These are phyloP conservation scores for Mycena latifolia DNA, from an alignment of 768 basidiomycete genomes.

Conservation along the genomic window DNA sequence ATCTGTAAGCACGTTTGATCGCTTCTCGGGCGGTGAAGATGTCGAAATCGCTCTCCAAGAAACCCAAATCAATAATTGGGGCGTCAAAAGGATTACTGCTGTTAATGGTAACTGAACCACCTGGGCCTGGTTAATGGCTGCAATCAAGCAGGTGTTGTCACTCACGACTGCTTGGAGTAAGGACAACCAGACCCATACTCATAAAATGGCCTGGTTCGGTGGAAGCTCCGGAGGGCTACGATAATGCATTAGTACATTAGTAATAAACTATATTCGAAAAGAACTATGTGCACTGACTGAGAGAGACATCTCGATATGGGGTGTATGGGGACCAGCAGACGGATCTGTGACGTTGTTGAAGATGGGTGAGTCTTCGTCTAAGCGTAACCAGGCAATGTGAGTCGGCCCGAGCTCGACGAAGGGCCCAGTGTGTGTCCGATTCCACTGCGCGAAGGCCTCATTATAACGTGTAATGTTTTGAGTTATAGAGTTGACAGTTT, in stretches of 20 bases:
- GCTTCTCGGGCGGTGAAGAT: slow-evolving; percentile 40
- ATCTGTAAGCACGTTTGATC: slow-evolving; percentile 39
- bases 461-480: slow-evolving; percentile 33
- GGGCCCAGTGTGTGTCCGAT: slow-evolving; percentile 39
- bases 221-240: too few relatives aligned
- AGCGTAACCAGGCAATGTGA: slow-evolving; percentile 36
- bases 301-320: slow-evolving; percentile 46
- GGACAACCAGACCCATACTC: not conserved
- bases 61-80: slow-evolving; percentile 43
- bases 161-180: slow-evolving; percentile 21
- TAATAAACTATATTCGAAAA: too few relatives aligned
- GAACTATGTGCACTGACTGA: too few relatives aligned
- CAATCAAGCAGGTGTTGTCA: too few relatives aligned
- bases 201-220: slow-evolving; percentile 1
- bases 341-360: slow-evolving; percentile 35
- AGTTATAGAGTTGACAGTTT: slow-evolving; percentile 25
- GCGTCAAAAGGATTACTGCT: slow-evolving; percentile 40
- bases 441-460: slow-evolving; percentile 38
- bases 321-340: slow-evolving; percentile 38
- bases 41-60: slow-evolving; percentile 30
- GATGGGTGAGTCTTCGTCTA: slow-evolving; percentile 27
- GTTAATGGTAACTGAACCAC: slow-evolving; percentile 43
- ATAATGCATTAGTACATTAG: too few relatives aligned
- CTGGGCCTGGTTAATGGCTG: too few relatives aligned
- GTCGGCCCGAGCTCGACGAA: slow-evolving; percentile 34